phyloP scores from a whole-genome alignment of 1,284 basidiomycete genomes.

The Microbotryomycetes sp. region DNA sequence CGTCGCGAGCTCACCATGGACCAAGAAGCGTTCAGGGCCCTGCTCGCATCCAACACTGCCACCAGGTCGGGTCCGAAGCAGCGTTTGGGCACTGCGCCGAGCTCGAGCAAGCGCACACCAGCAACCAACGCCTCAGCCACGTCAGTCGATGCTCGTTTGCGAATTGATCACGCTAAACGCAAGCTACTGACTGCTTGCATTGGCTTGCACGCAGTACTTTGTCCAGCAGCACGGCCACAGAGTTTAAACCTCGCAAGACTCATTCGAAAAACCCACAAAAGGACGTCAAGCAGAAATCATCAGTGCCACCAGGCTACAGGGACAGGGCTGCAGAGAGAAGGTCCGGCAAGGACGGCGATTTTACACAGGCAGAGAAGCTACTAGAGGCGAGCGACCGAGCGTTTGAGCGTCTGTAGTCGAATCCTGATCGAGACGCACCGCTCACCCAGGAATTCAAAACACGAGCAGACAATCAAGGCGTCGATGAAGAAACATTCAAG shows the following conservation, averaged over 20 bases:
- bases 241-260: slow-evolving; percentile 23
- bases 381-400: slow-evolving; percentile 14
- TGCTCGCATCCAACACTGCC: background rate
- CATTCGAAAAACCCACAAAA: background rate
- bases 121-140: background rate
- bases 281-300: slow-evolving; percentile 1
- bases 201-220: too few species aligned
- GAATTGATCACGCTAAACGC: background rate
- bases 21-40: background rate
- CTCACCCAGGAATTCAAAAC: slow-evolving; percentile 18
- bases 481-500: slow-evolving; percentile 7
- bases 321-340: slow-evolving; percentile 24
- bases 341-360: slow-evolving; percentile 20
- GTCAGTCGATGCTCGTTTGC: background rate
- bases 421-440: background rate
- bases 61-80: background rate
- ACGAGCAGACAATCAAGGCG: slow-evolving; percentile 2
- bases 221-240: slow-evolving; percentile 9
- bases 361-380: slow-evolving; percentile 25
- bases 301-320: slow-evolving; percentile 6
- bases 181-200: background rate
- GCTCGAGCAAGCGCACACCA: background rate
- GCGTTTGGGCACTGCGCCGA: background rate
- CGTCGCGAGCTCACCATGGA: background rate
- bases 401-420: background rate